Conservation (phyloP, 139 green algal species). For the Chlamydomonas sphaeroides region DNA sequence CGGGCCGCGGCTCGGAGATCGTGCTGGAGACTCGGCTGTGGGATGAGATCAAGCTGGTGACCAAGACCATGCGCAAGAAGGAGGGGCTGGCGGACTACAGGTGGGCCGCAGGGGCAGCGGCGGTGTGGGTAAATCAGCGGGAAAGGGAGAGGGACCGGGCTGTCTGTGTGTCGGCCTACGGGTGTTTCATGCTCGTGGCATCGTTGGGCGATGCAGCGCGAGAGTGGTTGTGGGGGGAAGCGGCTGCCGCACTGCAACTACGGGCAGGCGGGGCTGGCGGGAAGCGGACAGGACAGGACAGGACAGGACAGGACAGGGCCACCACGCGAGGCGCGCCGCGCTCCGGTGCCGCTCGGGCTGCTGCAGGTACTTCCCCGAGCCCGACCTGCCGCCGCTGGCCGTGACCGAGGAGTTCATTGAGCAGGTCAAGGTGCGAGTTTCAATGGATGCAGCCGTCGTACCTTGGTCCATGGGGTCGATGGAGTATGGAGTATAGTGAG, state of each 20-base stretch:
- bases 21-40: slow-evolving; percentile 95
- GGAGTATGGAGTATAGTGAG: too few species aligned
- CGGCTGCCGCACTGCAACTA: background rate
- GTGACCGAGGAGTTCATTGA: slow-evolving; percentile 66
- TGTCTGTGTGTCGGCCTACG: too few species aligned
- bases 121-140: background rate
- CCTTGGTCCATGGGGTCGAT: too few species aligned
- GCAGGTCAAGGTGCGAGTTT: slow-evolving; percentile 20
- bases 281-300: background rate
- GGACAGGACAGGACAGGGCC: background rate
- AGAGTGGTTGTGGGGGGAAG: background rate
- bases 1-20: slow-evolving; percentile 78
- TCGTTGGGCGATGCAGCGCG: background rate
- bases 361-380: slow-evolving; percentile 96
- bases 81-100: slow-evolving; percentile 97
- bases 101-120: background rate
- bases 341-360: too few species aligned
- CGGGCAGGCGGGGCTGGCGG: background rate
- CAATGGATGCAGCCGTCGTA: too few species aligned
- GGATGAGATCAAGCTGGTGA: slow-evolving; percentile 87
- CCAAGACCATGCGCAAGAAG: slow-evolving; percentile 90
- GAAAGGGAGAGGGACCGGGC: background rate
- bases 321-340: too few species aligned
- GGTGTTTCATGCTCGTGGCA: too few species aligned
- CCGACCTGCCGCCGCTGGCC: slow-evolving; percentile 87